Evolutionary conservation across 192 early-diverging fungal genomes (phyloP).

Genomic region (Podila verticillata): DNA sequence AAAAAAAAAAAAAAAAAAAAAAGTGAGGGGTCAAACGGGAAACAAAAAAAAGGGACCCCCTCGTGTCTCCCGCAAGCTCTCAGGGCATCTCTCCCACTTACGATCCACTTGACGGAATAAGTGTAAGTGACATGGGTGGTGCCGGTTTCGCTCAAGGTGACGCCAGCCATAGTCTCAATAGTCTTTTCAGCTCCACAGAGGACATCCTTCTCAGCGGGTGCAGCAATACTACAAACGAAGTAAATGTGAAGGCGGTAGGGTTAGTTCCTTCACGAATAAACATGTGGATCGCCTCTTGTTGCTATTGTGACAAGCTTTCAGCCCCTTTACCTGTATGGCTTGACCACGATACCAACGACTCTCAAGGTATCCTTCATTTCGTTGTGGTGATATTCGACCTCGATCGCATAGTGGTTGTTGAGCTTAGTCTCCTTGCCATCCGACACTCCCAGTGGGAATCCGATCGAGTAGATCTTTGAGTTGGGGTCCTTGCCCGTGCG

Average conservation of each 20-base stretch:
- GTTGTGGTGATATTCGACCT: constrained; percentile 82
- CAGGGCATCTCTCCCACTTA: constrained; percentile 21
- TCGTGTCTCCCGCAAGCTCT: background rate
- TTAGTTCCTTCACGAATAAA: background rate
- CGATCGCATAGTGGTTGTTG: constrained; percentile 91
- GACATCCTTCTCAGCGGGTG: background rate
- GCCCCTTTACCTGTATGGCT: constrained; percentile 65
- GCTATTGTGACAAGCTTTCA: background rate
- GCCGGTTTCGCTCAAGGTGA: constrained; percentile 10
- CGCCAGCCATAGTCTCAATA: background rate
- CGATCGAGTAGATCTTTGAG: constrained; percentile 74
- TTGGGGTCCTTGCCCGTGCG: constrained; percentile 65
- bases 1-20: background rate
- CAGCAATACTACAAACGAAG: constrained; percentile 9
- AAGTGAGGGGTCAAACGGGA: background rate
- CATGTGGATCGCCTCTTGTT: background rate
- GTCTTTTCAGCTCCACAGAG: constrained; percentile 5
- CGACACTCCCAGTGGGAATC: constrained; percentile 78
- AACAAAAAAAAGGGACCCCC: background rate
- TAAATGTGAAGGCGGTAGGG: too few relatives aligned
- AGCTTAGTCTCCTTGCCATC: constrained; percentile 49
- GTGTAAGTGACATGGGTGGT: constrained; percentile 64
- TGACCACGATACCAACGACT: constrained; percentile 89
- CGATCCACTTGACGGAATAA: constrained; percentile 71
- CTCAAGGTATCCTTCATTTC: constrained; percentile 68